A percentile compares a stretch with the other conserved stretches of the same genome.
Evolutionary conservation across 176 grass and related monocot genomes (phyloP).

Genomic region (Otatea glauca): DNA sequence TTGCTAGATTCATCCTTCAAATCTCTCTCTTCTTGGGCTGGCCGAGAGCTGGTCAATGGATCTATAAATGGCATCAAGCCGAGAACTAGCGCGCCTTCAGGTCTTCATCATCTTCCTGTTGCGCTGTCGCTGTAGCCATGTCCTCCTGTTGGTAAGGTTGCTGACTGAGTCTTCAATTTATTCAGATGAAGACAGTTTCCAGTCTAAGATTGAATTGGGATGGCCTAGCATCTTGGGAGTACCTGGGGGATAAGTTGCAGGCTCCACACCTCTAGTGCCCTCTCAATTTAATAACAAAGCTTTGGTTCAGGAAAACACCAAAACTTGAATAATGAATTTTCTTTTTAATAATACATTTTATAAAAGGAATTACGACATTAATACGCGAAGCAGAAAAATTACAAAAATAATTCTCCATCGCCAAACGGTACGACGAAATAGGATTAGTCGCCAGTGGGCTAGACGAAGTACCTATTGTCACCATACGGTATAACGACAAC

Average conservation of each 20-base stretch:
- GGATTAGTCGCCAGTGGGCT: too few species aligned
- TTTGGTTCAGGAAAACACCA: too few species aligned
- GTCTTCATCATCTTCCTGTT: conserved; percentile 48
- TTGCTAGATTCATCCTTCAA: background rate
- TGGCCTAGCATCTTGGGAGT: conserved; percentile 46
- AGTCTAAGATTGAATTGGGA: conserved; percentile 54
- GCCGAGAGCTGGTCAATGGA: background rate
- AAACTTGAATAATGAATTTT: too few species aligned
- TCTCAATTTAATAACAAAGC: too few species aligned
- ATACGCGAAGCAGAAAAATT: too few species aligned
- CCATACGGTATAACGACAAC: too few species aligned
- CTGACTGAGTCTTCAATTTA: background rate
- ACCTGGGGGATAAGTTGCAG: conserved; percentile 54
- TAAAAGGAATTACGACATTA: too few species aligned
- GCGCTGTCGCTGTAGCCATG: conserved; percentile 1
- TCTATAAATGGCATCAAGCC: conserved; percentile 43
- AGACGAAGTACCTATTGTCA: too few species aligned
- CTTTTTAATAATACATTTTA: too few species aligned
- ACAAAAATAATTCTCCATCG: too few species aligned
- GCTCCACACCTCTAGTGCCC: conserved; percentile 45
- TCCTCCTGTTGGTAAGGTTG: background rate
- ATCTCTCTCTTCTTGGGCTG: background rate
- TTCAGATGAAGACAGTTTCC: conserved; percentile 66
- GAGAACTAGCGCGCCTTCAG: conserved; percentile 51
- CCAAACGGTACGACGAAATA: too few species aligned